These are phyloP conservation scores for Periglandula ipomoeae DNA, from an alignment of 2,329 filamentous ascomycete species.

Conservation along the genomic window DNA sequence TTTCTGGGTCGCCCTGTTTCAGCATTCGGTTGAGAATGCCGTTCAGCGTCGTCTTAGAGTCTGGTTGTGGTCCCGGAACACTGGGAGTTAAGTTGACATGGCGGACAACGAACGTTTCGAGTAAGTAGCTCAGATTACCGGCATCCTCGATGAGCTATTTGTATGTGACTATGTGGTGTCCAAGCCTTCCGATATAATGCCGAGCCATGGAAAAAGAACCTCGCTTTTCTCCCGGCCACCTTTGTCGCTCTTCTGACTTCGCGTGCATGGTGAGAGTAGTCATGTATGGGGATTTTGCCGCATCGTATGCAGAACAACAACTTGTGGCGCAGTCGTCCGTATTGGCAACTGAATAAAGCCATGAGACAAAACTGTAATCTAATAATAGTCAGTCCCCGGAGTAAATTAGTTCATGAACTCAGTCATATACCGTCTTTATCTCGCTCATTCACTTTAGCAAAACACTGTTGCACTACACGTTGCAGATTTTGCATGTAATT, in stretches of 20 bases:
- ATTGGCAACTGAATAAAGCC: slow-evolving; percentile 1
- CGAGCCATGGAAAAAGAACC: slow-evolving; percentile 14
- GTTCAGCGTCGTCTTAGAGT: slow-evolving; percentile 19
- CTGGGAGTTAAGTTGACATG: slow-evolving; percentile 10
- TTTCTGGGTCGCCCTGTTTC: not conserved
- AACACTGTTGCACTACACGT: slow-evolving; percentile 10
- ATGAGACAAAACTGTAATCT: not conserved
- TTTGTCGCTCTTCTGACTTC: not conserved
- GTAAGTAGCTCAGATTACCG: slow-evolving; percentile 17
- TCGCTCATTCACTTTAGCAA: slow-evolving; percentile 7
- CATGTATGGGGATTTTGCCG: not conserved
- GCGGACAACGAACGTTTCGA: slow-evolving; percentile 21
- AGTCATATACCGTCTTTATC: too few species aligned
- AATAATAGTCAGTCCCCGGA: not conserved
- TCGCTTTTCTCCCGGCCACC: not conserved
- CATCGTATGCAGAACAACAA: not conserved
- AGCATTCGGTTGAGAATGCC: slow-evolving; percentile 25
- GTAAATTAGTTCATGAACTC: too few species aligned
- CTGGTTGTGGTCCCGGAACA: slow-evolving; percentile 15
- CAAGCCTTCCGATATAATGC: slow-evolving; percentile 37
- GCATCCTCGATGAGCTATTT: slow-evolving; percentile 27
- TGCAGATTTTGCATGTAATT: slow-evolving; percentile 14
- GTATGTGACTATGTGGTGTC: slow-evolving; percentile 30
- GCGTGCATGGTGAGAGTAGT: not conserved
- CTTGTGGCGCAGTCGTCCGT: not conserved